Evolutionary conservation across 495 filamentous ascomycete genomes (phyloP), one percentile per base, ranked within the genome.

Genomic region (Penicillium bovifimosum): DNA sequence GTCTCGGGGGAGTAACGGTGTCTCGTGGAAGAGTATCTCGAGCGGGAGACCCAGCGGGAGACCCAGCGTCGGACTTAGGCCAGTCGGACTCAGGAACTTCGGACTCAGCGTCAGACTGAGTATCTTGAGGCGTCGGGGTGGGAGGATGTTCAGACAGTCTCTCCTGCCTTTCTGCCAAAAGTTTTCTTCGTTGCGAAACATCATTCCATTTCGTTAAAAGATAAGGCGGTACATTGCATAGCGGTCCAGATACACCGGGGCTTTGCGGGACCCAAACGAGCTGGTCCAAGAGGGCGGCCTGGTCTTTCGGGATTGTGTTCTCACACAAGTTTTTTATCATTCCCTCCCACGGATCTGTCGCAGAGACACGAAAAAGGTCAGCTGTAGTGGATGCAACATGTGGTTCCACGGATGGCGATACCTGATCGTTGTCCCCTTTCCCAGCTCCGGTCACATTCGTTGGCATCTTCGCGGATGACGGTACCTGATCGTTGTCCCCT

Each of bases 281-380:
- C 2, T 67, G 61, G 13, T 80, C 73, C 4, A 95, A 63, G 14
- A 91, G 62, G 16, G 70, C 58, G 42, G 69, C 66, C 60, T 95
- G 90, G 13, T 81, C 77, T 31, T 67, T 75, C 6, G 81, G 78
- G 40, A 90, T 80, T 29, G 53, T 69, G 24, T 82, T 64, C 55
- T 84, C 75, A 41, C 62, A 62, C 17, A 56, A 62, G 40, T 85
- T 75, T 34, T 50, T 50, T 31, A 51, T 61, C 64, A 75, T 65
- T 35, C 70, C 66, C 41, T 64, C 38, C 74, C 72, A 76, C 6
- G 67, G 64, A 47, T 71, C 51, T 13, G 10, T 29, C 18, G 7
- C 28, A 26, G 14, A 10, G 13, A 13, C 4, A 9, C 17, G 17
- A 9, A 20, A 16, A 3, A 6, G 7, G 44, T 26, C 32, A 28